Percentiles rank a stretch among this genome's conserved stretches.
Evolutionary conservation across 1,284 basidiomycete species (phyloP).

Genomic region (Moesziomyces sp.): DNA sequence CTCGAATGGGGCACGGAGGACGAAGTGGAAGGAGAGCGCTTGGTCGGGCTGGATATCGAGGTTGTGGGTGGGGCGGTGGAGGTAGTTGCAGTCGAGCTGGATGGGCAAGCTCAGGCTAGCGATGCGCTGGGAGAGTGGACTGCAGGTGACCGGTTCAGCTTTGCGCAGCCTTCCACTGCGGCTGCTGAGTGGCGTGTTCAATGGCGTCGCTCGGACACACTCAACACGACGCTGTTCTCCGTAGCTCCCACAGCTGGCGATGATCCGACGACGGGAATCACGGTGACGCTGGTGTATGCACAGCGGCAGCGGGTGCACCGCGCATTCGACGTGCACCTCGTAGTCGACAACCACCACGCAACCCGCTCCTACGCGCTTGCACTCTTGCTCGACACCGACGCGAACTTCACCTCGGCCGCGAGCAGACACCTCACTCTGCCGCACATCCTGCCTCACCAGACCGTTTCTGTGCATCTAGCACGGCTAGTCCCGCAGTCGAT

Average conservation of each 20-base stretch:
- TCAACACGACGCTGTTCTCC: conserved; percentile 9
- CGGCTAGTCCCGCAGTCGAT: conserved; percentile 16
- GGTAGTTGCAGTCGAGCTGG: neutral
- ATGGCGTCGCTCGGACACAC: neutral
- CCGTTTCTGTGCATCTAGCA: conserved; percentile 1
- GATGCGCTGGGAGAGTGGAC: conserved; percentile 12
- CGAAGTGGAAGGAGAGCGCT: conserved; percentile 1
- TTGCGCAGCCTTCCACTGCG: neutral
- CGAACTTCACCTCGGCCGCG: conserved; percentile 26
- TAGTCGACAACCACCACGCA: conserved; percentile 11
- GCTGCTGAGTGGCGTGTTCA: no score
- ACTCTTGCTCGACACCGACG: conserved; percentile 28
- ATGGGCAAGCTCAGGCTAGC: neutral
- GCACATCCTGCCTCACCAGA: conserved; percentile 13
- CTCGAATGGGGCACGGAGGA: conserved; percentile 12
- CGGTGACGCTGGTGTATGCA: conserved; percentile 8
- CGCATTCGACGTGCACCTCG: conserved; percentile 5
- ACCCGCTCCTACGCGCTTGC: conserved; percentile 5
- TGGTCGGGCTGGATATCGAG: conserved; percentile 21
- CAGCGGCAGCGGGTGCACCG: neutral
- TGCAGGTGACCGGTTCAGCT: conserved; percentile 13
- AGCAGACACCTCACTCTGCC: conserved; percentile 23
- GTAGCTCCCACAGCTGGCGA: neutral
- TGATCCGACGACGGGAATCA: neutral
- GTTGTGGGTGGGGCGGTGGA: conserved; percentile 1